These are phyloP conservation scores for Medicago ruthenica DNA, from an alignment of 306 rosid genomes.

Conservation along the genomic window DNA sequence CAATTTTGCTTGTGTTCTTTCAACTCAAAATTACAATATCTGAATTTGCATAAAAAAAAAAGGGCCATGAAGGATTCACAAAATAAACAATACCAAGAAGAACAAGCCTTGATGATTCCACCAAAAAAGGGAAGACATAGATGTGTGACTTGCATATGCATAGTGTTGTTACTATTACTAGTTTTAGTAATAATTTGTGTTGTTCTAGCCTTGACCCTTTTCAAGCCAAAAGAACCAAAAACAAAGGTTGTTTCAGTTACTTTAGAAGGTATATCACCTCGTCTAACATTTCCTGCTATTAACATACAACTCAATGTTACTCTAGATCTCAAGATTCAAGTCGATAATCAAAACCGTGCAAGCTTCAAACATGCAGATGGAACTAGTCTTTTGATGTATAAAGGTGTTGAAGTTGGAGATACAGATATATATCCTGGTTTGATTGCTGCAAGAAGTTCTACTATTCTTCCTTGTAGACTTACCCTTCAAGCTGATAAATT, in stretches of 20 bases:
- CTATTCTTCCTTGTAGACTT: conserved; percentile 48
- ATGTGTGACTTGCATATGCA: conserved; percentile 39
- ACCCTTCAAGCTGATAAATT: conserved; percentile 54
- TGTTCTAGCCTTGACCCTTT: conserved; percentile 58
- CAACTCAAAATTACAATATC: too few relatives aligned
- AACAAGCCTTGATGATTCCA: conserved; percentile 39
- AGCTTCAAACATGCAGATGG: conserved; percentile 65
- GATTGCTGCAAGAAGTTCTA: conserved; percentile 57
- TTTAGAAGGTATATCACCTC: conserved; percentile 57
- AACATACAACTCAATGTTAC: conserved; percentile 59
- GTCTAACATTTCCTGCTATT: conserved; percentile 53
- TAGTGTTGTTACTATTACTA: conserved; percentile 32
- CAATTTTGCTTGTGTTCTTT: background rate
- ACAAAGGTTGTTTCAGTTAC: conserved; percentile 50
- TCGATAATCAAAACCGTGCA: conserved; percentile 58
- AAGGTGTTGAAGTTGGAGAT: conserved; percentile 59
- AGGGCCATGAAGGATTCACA: conserved; percentile 36
- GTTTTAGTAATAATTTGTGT: conserved; percentile 45
- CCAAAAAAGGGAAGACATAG: conserved; percentile 19
- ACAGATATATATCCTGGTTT: conserved; percentile 53
- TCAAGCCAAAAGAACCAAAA: conserved; percentile 59
- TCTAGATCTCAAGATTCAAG: conserved; percentile 50
- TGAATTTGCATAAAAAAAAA: too few relatives aligned
- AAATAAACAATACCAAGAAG: conserved; percentile 20
- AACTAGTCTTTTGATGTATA: conserved; percentile 50